Evolutionary conservation across 2,329 filamentous ascomycete species (phyloP), one percentile per base, ranked within the genome.

Genomic region (Orbilia quercus): DNA sequence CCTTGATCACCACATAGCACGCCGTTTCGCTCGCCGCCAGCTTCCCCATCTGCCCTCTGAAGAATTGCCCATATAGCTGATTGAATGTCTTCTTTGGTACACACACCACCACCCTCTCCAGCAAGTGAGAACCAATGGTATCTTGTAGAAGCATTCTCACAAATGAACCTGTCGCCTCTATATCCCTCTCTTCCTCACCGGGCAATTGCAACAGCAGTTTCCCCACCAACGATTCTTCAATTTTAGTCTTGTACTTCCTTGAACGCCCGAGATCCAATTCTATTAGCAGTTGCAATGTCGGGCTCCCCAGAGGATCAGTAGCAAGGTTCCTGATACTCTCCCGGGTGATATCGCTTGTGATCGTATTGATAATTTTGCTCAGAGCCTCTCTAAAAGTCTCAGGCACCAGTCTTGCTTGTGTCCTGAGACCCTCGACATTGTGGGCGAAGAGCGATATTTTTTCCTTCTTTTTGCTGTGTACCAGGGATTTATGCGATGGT

Each of bases 401-500:
- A 0, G 95, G 95, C 0, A 98, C 91, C 0, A 85, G 83, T 55
- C 82, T 78, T 47, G 82, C 79, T 34, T 64, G 48, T 38, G 28
- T 53, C 28, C 78, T 77, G 76, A 88, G 82, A 20, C 83, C 77
- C 70, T 83, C 80, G 9, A 80, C 78, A 45, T 80, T 81, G 11
- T 81, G 78, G 62, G 87, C 85, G n/a, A 84, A 82, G 7, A 83
- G 81, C 1, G 82, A 79, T 2, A 82, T 82, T 76, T 90, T 89
- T 81, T 98, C 93, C 81, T 98, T 98, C 82, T 89, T 93, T 81
- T 91, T 93, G 84, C 94, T 96, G 79, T 94, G 91, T 50, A 97
- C 82, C n/a, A 96, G 82, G 0, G 89, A 88, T 79, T 89, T 89
- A 22, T 86, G 88, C 0, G 88, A 85, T 0, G 85, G 82, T 66